Base-by-base conservation (phyloP, 106 monocot species). In the Dioscorea alata region DNA sequence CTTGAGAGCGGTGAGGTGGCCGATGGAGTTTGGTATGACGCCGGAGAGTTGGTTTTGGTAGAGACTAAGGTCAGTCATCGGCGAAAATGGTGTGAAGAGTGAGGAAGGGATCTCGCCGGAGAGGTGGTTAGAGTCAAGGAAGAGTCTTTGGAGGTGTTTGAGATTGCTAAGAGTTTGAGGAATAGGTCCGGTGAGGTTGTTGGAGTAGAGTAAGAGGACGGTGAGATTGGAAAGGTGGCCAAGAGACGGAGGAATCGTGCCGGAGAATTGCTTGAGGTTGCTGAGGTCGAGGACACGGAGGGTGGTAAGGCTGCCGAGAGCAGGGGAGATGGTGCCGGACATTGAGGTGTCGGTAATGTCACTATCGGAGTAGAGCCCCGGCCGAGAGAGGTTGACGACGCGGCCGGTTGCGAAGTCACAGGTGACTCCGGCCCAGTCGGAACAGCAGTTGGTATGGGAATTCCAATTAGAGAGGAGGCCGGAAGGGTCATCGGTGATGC, bases 1-100 rank as follows among this genome's bases (percentile, higher is more conserved):
- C 10, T 42, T 28, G 35, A 85, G 85, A 33, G 33, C 74, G 17
- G 77, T 78, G 71, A 85, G 74, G 67, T 78, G 81, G 67, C 78
- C 81, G 57, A 85, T 75, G 81, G 81, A 85, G 15, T 24, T 23
- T 4, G 85, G 85, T n/a, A 85, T 35, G 34, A 66, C 53, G 5
- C 85, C 85, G 23, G 33, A 48, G 23, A 85, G 53, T 22, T 19
- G 74, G 23, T 19, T 42, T 42, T 42, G 78, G 74, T 81, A 75
- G 75, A 2, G 66, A n/a, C 7, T 81, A 71, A 15, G 81, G 68
- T 14, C 59, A 48, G 58, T 81, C 85, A 13, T 51, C 49, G 58
- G 81, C 42, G 16, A 78, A 78, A 60, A 78, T 81, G 50, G 57
- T 48, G 15, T 31, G 57, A 53, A 50, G 15, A 76, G 50, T 50